Evolutionary conservation across 495 filamentous ascomycete genomes (phyloP).

Genomic region (Pyrenopolyporus hunteri): DNA sequence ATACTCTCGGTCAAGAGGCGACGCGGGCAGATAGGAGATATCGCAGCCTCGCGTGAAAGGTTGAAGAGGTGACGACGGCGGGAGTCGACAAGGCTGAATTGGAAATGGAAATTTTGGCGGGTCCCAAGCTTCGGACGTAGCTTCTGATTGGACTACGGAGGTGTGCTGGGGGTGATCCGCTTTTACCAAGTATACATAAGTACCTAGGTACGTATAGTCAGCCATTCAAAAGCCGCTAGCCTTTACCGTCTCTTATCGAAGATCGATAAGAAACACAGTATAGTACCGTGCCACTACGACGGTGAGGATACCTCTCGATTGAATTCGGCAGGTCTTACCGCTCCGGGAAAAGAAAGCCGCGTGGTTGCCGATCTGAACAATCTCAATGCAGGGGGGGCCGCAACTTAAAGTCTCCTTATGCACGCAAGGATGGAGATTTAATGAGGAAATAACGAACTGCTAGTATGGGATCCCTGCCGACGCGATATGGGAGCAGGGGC

Average conservation of each 20-base stretch:
- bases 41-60: slow-evolving; percentile 24
- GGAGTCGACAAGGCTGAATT: slow-evolving; percentile 26
- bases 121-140: neutral
- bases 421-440: slow-evolving; percentile 16
- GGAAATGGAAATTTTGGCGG: slow-evolving; percentile 20
- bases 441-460: slow-evolving; percentile 11
- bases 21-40: slow-evolving; percentile 3
- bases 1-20: neutral
- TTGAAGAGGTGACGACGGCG: slow-evolving; percentile 6
- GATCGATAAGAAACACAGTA: slow-evolving; percentile 6
- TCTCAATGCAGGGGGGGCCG: slow-evolving; percentile 27
- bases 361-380: slow-evolving; percentile 20
- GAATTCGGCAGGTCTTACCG: slow-evolving; percentile 12
- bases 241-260: slow-evolving; percentile 4
- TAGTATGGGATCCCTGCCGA: slow-evolving; percentile 8
- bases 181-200: neutral
- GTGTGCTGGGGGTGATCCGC: neutral
- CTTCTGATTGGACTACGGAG: slow-evolving; percentile 15
- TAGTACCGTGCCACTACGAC: slow-evolving; percentile 1
- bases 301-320: neutral
- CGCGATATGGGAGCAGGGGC: neutral
- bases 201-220: neutral
- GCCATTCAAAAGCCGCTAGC: slow-evolving; percentile 14
- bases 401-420: slow-evolving; percentile 19
- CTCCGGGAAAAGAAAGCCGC: neutral